Percentiles rank a stretch among this genome's conserved stretches.
phyloP scores from a whole-genome alignment of 2,329 filamentous ascomycete species.

The Paraconiothyrium brasiliense region DNA sequence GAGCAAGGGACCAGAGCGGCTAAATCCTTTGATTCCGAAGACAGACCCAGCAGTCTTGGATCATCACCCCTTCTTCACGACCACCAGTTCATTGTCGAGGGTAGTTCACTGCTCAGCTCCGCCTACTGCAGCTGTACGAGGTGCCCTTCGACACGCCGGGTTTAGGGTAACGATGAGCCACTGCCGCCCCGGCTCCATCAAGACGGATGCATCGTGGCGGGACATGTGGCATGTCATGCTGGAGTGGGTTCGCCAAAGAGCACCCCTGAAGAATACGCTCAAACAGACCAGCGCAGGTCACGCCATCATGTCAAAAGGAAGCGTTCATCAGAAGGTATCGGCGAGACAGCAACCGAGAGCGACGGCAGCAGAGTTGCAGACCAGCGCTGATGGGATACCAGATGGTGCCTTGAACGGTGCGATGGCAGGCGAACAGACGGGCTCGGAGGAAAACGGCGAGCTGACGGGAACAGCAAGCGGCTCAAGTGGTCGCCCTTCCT shows the following conservation, averaged over 20 bases:
- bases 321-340: constrained; percentile 31
- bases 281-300: constrained; percentile 76
- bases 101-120: constrained; percentile 82
- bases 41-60: constrained; percentile 63
- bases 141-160: constrained; percentile 81
- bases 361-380: constrained; percentile 10
- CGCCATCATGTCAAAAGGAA: constrained; percentile 65
- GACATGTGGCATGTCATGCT: constrained; percentile 93
- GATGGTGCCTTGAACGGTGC: background rate
- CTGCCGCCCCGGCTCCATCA: constrained; percentile 87
- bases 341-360: constrained; percentile 19
- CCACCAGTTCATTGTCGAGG: constrained; percentile 77
- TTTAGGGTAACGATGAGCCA: constrained; percentile 88
- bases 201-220: constrained; percentile 91
- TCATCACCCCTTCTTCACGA: constrained; percentile 85
- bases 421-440: constrained; percentile 10
- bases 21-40: constrained; percentile 52
- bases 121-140: constrained; percentile 79
- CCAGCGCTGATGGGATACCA: background rate
- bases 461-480: background rate
- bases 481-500: constrained; percentile 26
- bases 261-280: constrained; percentile 78
- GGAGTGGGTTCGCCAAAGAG: constrained; percentile 86
- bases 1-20: constrained; percentile 29
- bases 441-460: background rate